phyloP scores from a whole-genome alignment of 805 yeast species.

The Millerago galiae region DNA sequence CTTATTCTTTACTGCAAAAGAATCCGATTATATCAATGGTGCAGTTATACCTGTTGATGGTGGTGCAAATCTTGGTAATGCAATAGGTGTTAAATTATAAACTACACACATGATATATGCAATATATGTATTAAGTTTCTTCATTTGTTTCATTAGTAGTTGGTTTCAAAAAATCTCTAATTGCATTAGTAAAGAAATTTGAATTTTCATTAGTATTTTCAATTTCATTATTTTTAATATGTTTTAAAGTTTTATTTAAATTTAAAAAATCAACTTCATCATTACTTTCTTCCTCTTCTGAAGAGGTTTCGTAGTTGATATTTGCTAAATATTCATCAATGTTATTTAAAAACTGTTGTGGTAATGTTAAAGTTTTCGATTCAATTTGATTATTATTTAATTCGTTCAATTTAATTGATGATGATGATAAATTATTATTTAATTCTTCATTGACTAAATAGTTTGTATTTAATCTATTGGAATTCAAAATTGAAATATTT shows the following conservation, averaged over 20 bases:
- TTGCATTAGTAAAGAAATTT: slow-evolving; percentile 12
- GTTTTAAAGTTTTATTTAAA: slow-evolving; percentile 16
- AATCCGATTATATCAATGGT: slow-evolving; percentile 60
- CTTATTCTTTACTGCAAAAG: slow-evolving; percentile 50
- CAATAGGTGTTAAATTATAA: slow-evolving; percentile 2
- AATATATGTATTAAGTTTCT: background rate
- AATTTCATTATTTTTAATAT: slow-evolving; percentile 9
- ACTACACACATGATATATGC: background rate
- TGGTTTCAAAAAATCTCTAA: slow-evolving; percentile 15
- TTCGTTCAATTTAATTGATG: background rate
- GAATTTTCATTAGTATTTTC: slow-evolving; percentile 4
- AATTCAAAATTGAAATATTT: slow-evolving; percentile 16
- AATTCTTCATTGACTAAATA: slow-evolving; percentile 19
- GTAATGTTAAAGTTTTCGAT: slow-evolving; percentile 15
- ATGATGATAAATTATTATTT: slow-evolving; percentile 1
- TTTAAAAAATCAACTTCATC: slow-evolving; percentile 21
- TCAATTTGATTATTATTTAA: background rate
- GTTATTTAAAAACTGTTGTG: slow-evolving; percentile 25
- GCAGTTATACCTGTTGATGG: slow-evolving; percentile 66
- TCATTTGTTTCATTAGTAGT: background rate
- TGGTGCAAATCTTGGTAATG: slow-evolving; percentile 44
- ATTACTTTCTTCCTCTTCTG: slow-evolving; percentile 16
- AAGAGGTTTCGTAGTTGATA: slow-evolving; percentile 13
- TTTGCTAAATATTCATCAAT: slow-evolving; percentile 22
- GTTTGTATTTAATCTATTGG: slow-evolving; percentile 21